Evolutionary conservation across 2,329 filamentous ascomycete genomes (phyloP).

Genomic region (Metarhizium album): DNA sequence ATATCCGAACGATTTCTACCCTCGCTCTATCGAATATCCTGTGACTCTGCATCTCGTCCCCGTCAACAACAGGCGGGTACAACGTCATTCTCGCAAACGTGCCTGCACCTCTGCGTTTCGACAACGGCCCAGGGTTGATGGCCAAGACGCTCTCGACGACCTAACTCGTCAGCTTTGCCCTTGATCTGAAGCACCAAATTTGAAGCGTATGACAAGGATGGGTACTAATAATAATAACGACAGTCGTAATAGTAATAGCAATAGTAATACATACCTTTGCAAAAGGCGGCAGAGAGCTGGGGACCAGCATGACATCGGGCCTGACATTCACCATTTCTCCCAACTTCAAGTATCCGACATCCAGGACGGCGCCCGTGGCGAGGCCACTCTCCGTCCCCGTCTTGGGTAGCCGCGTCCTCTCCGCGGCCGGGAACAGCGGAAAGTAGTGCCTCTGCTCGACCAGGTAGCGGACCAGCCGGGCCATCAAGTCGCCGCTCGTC

Average conservation of each 20-base stretch:
- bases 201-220: too few relatives aligned
- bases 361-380: conserved; percentile 66
- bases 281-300: conserved; percentile 76
- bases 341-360: conserved; percentile 74
- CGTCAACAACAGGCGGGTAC: conserved; percentile 51
- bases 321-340: conserved; percentile 82
- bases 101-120: conserved; percentile 73
- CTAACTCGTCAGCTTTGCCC: conserved; percentile 31
- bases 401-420: conserved; percentile 55
- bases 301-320: conserved; percentile 75
- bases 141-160: conserved; percentile 83
- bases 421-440: conserved; percentile 74
- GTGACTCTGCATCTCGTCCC: conserved; percentile 56
- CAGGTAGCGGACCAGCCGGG: conserved; percentile 63
- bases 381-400: conserved; percentile 48
- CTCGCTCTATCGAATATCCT: conserved; percentile 71
- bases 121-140: conserved; percentile 82
- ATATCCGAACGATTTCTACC: conserved; percentile 79
- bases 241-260: not conserved
- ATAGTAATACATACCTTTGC: conserved; percentile 54
- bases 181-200: too few relatives aligned
- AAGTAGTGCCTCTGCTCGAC: conserved; percentile 88
- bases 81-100: conserved; percentile 77
- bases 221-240: too few relatives aligned
- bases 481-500: conserved; percentile 44